phyloP scores from a whole-genome alignment of 805 yeast genomes.

The Metschnikowia cerradonensis region DNA sequence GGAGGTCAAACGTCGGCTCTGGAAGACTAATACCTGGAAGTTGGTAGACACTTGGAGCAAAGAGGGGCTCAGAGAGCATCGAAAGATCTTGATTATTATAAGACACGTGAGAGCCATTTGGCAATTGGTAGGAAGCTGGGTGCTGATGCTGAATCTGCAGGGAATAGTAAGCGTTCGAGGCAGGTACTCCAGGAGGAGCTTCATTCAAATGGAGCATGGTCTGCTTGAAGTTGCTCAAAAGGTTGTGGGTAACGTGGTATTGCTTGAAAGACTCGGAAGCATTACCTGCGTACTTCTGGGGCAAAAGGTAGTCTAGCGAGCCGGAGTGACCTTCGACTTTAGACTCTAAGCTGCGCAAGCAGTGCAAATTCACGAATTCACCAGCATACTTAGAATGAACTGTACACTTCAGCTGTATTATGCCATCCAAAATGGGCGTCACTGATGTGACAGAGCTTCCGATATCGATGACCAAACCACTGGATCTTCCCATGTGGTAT shows the following conservation, averaged over 20 bases:
- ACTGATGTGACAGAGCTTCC: conserved; percentile 69
- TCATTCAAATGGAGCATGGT: conserved; percentile 26
- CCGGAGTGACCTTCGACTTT: conserved; percentile 21
- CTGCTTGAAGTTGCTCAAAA: conserved; percentile 35
- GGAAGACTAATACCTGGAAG: conserved; percentile 33
- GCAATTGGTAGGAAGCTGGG: conserved; percentile 47
- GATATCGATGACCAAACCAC: conserved; percentile 75
- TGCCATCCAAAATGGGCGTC: conserved; percentile 76
- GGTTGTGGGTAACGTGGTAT: conserved; percentile 33
- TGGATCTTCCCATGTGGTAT: conserved; percentile 72
- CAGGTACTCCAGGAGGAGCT: conserved; percentile 16
- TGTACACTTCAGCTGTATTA: conserved; percentile 60
- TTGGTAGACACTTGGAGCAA: conserved; percentile 56
- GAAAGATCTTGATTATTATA: conserved; percentile 42
- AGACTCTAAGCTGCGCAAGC: conserved; percentile 42
- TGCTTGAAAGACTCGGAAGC: conserved; percentile 29
- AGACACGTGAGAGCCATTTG: conserved; percentile 45
- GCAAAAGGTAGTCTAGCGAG: conserved; percentile 14
- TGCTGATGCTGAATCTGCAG: conserved; percentile 20
- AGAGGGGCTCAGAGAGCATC: conserved; percentile 61
- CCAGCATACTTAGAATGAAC: conserved; percentile 76
- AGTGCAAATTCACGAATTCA: conserved; percentile 69
- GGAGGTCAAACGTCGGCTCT: conserved; percentile 40
- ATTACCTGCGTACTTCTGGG: conserved; percentile 5
- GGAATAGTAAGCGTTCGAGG: conserved; percentile 16